phyloP scores from a whole-genome alignment of 768 basidiomycete species.

The Agrocybe praecox region DNA sequence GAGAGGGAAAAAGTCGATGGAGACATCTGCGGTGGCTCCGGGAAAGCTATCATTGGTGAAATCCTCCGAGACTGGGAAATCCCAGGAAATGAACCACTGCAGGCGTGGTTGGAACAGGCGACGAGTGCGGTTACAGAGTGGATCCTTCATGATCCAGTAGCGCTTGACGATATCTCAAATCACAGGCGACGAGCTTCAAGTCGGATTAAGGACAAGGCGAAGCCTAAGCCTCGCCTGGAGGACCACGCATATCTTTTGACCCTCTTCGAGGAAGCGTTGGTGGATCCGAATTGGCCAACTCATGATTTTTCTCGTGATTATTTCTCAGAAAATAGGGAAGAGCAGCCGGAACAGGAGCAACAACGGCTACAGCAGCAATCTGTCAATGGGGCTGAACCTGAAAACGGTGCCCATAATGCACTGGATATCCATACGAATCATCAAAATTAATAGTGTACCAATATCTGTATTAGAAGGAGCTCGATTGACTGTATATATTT shows the following conservation, averaged over 20 bases:
- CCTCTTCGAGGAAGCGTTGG: background rate
- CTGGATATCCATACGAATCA: no score
- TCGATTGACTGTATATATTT: no score
- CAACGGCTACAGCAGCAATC: no score
- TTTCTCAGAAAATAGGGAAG: background rate
- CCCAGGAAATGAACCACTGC: background rate
- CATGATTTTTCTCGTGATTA: background rate
- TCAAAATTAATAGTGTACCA: no score
- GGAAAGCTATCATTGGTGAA: background rate
- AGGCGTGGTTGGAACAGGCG: background rate
- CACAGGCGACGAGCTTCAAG: background rate
- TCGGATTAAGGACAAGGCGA: background rate
- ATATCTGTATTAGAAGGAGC: no score
- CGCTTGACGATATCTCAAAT: background rate
- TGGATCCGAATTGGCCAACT: background rate
- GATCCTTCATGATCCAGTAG: background rate
- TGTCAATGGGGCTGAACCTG: no score
- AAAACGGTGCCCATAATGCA: no score
- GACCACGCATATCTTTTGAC: background rate
- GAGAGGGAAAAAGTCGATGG: background rate
- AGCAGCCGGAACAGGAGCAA: no score
- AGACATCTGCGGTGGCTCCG: background rate
- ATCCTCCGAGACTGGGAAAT: background rate
- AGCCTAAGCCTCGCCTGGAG: background rate
- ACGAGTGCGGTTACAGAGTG: background rate